A percentile compares a stretch with the other conserved stretches of the same genome.
Evolutionary conservation across 805 yeast genomes (phyloP).

Genomic region (Wickerhamiella domercqiae): DNA sequence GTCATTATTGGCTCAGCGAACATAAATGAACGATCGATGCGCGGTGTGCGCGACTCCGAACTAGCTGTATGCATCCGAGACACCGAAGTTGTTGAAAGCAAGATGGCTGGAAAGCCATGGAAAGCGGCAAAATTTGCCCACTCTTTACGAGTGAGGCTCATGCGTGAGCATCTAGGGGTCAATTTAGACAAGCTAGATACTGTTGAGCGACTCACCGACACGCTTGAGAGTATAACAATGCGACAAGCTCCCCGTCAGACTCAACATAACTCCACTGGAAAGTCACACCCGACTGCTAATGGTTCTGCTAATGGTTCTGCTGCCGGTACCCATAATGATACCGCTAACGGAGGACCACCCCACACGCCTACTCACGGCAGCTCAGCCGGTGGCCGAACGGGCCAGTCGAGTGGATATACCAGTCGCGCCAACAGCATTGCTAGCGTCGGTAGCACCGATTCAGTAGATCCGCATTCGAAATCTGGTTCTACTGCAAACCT

Average conservation of each 20-base stretch:
- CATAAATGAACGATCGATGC: constrained; percentile 89
- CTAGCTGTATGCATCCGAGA: constrained; percentile 83
- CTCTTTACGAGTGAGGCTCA: constrained; percentile 70
- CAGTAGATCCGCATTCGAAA: background rate
- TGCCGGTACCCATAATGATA: background rate
- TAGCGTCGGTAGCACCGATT: background rate
- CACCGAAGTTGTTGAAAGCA: constrained; percentile 33
- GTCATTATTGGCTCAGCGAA: constrained; percentile 97
- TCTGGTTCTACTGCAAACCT: background rate
- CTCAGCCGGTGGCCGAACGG: too few species aligned
- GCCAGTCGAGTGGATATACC: too few species aligned
- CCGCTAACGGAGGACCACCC: background rate
- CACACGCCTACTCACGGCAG: too few species aligned
- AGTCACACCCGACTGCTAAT: too few species aligned
- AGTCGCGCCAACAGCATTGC: background rate
- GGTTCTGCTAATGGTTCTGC: too few species aligned
- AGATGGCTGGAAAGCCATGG: constrained; percentile 72
- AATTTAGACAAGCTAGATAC: constrained; percentile 29
- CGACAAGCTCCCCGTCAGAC: background rate
- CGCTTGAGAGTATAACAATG: constrained; percentile 6
- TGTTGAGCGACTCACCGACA: constrained; percentile 15
- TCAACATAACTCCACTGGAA: too few species aligned
- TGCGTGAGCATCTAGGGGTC: constrained; percentile 95
- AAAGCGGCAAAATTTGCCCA: constrained; percentile 80
- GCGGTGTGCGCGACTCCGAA: constrained; percentile 89